These are phyloP conservation scores for Boletellus ananas DNA, from an alignment of 768 basidiomycete genomes.

Conservation along the genomic window DNA sequence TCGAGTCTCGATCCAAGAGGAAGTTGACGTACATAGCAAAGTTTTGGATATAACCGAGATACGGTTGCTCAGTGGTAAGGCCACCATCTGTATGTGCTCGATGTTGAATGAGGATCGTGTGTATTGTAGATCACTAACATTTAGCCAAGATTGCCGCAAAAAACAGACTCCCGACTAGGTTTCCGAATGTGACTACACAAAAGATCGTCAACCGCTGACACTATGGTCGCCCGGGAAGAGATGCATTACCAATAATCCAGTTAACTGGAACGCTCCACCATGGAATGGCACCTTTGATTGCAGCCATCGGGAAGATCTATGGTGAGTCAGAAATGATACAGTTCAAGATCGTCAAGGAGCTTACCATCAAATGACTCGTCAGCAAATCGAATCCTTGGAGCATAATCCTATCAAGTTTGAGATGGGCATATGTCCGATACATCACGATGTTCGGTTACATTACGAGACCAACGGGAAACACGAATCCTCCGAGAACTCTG, in stretches of 20 bases:
- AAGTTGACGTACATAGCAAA: conserved; percentile 55
- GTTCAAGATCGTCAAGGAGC: background rate
- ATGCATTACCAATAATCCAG: conserved; percentile 57
- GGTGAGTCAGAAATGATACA: background rate
- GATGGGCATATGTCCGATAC: background rate
- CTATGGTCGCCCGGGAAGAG: background rate
- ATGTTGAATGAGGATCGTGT: background rate
- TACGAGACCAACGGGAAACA: conserved; percentile 74
- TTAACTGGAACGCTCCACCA: conserved; percentile 69
- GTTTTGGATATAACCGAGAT: conserved; percentile 45
- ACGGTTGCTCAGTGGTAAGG: conserved; percentile 56
- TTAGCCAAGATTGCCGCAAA: conserved; percentile 63
- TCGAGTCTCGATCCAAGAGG: background rate
- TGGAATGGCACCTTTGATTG: conserved; percentile 56
- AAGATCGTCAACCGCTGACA: conserved; percentile 1
- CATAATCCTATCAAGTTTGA: conserved; percentile 50
- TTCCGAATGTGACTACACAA: conserved; percentile 60
- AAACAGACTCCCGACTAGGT: conserved; percentile 65
- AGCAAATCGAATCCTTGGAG: conserved; percentile 67
- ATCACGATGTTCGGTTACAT: conserved; percentile 44
- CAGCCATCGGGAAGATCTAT: conserved; percentile 71
- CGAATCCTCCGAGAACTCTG: conserved; percentile 60
- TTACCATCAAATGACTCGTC: conserved; percentile 76
- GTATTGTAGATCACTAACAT: conserved; percentile 39
- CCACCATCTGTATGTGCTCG: conserved; percentile 46